Evolutionary conservation across 176 grass and related monocot genomes (phyloP), one percentile per base, ranked within the genome.

Genomic region (Rhynchospora tenuis): DNA sequence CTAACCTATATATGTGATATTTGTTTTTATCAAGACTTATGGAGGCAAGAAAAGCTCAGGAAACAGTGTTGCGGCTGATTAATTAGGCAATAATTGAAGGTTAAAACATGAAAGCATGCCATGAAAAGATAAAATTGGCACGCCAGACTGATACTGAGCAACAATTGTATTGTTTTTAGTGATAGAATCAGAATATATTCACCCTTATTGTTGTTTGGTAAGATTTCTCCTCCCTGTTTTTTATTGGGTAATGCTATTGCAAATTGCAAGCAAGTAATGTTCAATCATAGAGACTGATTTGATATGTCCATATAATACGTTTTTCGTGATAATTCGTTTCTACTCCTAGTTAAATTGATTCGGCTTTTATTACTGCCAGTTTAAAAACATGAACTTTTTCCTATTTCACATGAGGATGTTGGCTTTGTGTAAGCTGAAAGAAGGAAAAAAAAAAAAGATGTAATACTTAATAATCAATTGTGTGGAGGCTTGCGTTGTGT

Each of bases 11-110:
- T 54, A 72, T 43, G 31, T 20, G 6, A 8, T 73, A 6, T 15
- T 7, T 19, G 19, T 17, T 74, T 74, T 29, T 26, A 71, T 17
- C 4, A 84, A 97, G 94, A 97, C 80, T 84, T 97, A 97, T 54
- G 86, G 88, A 64, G 86, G 90, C 62, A 97, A 97, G 90, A 97
- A 97, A 86, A 23, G 56, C 51, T 82, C 81, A 29, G 74, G 61
- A 56, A 84, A 87, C 86, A 89, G 79, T 84, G 86, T 84, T 64
- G 80, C 78, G 45, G 86, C 86, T 0, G 93, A 90, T 85, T 63
- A 57, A 79, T 78, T 24, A 78, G 56, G 57, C 33, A 66, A 48
- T 80, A 80, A 45, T 17, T 20, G 11, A 20, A 80, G 43, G 19
- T 7, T 59, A 8, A 59, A 14, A 44, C 31, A 80, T n/a, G 20